Evolutionary conservation across 768 basidiomycete species (phyloP), one percentile per base, ranked within the genome.

Genomic region (Serendipita sp.): DNA sequence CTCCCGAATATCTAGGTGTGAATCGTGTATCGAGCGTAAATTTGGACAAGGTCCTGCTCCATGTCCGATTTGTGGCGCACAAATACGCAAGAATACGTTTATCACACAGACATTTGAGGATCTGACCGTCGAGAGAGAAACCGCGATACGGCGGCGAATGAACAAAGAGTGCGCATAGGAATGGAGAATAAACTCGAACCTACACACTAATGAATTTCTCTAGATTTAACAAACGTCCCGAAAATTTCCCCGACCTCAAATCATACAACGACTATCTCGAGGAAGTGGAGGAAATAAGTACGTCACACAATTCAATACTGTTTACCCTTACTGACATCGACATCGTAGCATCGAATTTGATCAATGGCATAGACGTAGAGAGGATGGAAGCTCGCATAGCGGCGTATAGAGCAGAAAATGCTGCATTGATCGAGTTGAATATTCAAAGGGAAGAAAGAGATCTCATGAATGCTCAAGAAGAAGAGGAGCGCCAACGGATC

Each of bases 41-140:
- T 99, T 95, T 75, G 95, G 93, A 0, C 82, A 97, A 3, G 94
- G 95, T 1, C 94, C 96, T 1, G 93, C 92, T 2, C 91, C 91
- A 2, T 98, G 96, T 78, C 96, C 96, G 16, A 85, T 92, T 65
- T 99, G 96, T 74, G 83, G 81, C 63, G 89, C 85, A 70, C 82
- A 88, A 16, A 79, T 97, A 62, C 78, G 96, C 18, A 98, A 97
- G 72, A 81, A 92, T 30, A 90, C 91, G n/a, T 99, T 98, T 72
- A 88, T 85, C 15, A 91, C 92, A 0, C 93, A 95, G 72, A 94
- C 92, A 3, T 96, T 95, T 66, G 91, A 95, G 73, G 92, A 95
- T 71, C 79, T 96, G 35, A 81, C 80, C 0, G 92, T 96, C 0
- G 93, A 96, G 75, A 94, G 93, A 71, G 96, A 99, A 75, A 90